These are phyloP conservation scores for Trichosanthes cucumerina DNA, from an alignment of 306 rosid species.

Conservation along the genomic window DNA sequence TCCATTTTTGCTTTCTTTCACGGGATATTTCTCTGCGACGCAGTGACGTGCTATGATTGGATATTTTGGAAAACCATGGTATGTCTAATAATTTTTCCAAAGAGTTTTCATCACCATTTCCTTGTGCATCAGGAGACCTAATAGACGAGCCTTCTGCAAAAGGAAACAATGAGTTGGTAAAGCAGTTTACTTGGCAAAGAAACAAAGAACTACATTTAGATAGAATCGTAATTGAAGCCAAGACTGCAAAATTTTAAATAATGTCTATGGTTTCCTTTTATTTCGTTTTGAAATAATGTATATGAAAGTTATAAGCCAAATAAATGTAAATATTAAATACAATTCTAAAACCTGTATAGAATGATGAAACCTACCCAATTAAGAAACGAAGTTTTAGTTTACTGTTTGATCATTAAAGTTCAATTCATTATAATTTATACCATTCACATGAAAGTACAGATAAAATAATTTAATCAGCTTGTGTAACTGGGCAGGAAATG, in stretches of 20 bases:
- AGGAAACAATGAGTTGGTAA: conserved; percentile 12
- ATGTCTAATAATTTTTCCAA: conserved; percentile 19
- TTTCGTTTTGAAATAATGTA: neutral
- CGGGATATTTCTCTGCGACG: conserved; percentile 36
- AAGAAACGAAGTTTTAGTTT: neutral
- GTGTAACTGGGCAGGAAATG: neutral
- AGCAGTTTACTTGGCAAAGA: neutral
- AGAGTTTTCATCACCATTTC: conserved; percentile 18
- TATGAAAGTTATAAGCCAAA: neutral
- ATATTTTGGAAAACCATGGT: conserved; percentile 28
- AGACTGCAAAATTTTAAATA: neutral
- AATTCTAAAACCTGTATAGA: neutral
- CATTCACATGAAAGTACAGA: neutral
- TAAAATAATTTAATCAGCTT: neutral
- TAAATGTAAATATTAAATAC: neutral
- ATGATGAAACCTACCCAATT: neutral
- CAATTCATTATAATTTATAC: neutral
- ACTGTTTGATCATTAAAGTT: neutral
- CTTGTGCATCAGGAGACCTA: conserved; percentile 16
- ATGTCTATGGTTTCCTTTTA: neutral
- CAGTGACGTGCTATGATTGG: conserved; percentile 13
- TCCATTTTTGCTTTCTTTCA: conserved; percentile 40
- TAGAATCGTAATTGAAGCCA: neutral
- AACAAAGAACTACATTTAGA: neutral
- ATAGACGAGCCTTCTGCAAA: conserved; percentile 26